Evolutionary conservation across 257 asterid species (phyloP), one percentile per base, ranked within the genome.

Genomic region (Fraxinus excelsior): DNA sequence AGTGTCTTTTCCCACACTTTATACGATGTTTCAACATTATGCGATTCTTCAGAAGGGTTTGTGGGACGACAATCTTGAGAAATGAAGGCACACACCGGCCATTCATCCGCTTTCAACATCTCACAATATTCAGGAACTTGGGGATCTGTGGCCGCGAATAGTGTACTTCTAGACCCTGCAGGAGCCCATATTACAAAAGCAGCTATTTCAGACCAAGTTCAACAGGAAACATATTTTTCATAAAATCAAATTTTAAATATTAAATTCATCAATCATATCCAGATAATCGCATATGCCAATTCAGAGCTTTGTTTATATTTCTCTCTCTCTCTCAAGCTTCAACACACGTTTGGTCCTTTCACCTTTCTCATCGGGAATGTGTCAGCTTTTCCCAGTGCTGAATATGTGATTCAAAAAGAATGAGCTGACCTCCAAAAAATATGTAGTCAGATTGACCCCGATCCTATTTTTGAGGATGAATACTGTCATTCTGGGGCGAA

Each of bases 101-200:
- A 93, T 31, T 91, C 95, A n/a, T 93, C 99, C 11, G 98, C 90
- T 86, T 89, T 96, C 80, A 96, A 78, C 66, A 88, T 88, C 75
- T 96, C 97, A 31, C 97, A 90, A 75, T 89, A 94, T 73, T 93
- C 97, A 4, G 87, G 89, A 71, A 96, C 84, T 82, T 91, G 98
- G 71, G 97, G 97, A 78, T 96, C 97, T 7, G 98, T 96, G 42
- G 98, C 98, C 21, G 97, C 97, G 60, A 96, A 93, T 75, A 96
- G 91, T 28, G 99, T 81, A 78, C 98, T 96, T 89, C 98, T 90
- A 53, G 97, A 89, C 75, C 98, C 98, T 96, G 95, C 82, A 86
- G 74, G 67, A 58, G 71, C 72, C 19, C 78, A 75, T 64, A 80
- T 31, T 60, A 79, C 70, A 75, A n/a, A 49, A 73, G 60, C 6